Evolutionary conservation across 371 early-diverging fungal genomes (phyloP), one percentile per base, ranked within the genome.

Genomic region (Mucor velutinosus): DNA sequence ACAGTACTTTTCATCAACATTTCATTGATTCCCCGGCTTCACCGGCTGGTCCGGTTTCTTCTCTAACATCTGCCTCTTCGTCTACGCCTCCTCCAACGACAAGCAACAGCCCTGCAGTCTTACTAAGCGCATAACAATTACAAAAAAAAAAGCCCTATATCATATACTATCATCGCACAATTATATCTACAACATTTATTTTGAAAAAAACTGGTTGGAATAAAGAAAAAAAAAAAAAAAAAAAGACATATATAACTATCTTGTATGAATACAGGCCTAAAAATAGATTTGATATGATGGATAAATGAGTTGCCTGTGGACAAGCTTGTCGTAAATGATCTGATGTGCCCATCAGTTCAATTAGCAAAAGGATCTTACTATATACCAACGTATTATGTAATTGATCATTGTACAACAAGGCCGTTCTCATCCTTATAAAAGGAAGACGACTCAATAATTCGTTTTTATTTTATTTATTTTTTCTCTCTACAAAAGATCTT

Each of bases 11-110:
- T 33, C 64, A 64, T 43, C 51, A 45, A 33, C 45, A 60, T 49
- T 51, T 62, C 60, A 64, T 65, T 60, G 69, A 69, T 62, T 61
- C 69, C 56, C 64, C 72, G 66, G 59, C 67, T 66, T 53, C 69
- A 58, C 68, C 73, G 73, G 73, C 73, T 69, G 73, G 73, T 43
- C 73, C 73, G 73, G 69, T 56, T 64, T 53, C 65, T 70, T 45
- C 61, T 33, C 23, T 62, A 33, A 23, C 70, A 15, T 17, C 72
- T 53, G 14, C 71, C 55, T 32, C 68, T 19, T 30, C 70, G 15
- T 23, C 72, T 53, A 19, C 67, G 45, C 53, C 68, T 19, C 47
- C 56, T 43, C 55, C 68, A 32, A 23, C 51, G 3, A 56, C 56
- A 32, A 56, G 56, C 23, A 62, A 47, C 49, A 64, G 59, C 33